Evolutionary conservation across 2,329 filamentous ascomycete genomes (phyloP).

Genomic region (Fusarium aywerte): DNA sequence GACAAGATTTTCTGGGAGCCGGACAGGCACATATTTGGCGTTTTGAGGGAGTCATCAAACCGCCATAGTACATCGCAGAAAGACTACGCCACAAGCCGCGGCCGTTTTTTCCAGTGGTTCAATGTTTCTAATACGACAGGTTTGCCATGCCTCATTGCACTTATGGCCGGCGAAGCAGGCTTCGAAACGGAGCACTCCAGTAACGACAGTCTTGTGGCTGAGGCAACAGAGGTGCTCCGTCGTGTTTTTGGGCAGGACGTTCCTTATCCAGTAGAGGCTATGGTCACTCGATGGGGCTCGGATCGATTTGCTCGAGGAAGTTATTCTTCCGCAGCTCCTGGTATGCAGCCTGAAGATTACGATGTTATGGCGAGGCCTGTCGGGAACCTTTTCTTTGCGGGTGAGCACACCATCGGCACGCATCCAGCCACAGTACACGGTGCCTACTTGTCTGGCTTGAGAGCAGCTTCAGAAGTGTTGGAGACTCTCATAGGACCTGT

Average conservation of each 20-base stretch:
- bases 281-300: constrained; percentile 91
- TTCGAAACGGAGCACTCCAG: constrained; percentile 83
- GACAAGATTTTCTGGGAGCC: constrained; percentile 91
- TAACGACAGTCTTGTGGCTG: constrained; percentile 79
- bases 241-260: constrained; percentile 78
- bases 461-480: constrained; percentile 87
- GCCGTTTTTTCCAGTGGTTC: constrained; percentile 98
- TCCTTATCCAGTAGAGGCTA: constrained; percentile 82
- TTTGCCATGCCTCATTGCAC: constrained; percentile 84
- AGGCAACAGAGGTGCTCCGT: constrained; percentile 82
- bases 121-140: constrained; percentile 93
- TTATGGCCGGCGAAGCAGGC: constrained; percentile 96
- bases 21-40: constrained; percentile 90
- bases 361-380: constrained; percentile 87
- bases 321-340: constrained; percentile 91
- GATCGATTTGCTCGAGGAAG: constrained; percentile 93
- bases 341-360: constrained; percentile 87
- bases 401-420: constrained; percentile 94
- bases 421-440: constrained; percentile 98
- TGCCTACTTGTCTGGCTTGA: constrained; percentile 91
- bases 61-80: constrained; percentile 78
- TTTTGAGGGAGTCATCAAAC: constrained; percentile 79
- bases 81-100: constrained; percentile 81
- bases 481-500: constrained; percentile 85
- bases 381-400: constrained; percentile 92